Percentiles rank a stretch among this genome's conserved stretches.
Conservation (phyloP, 805 yeast species). For the Wickerhamiella alocasiicola region DNA sequence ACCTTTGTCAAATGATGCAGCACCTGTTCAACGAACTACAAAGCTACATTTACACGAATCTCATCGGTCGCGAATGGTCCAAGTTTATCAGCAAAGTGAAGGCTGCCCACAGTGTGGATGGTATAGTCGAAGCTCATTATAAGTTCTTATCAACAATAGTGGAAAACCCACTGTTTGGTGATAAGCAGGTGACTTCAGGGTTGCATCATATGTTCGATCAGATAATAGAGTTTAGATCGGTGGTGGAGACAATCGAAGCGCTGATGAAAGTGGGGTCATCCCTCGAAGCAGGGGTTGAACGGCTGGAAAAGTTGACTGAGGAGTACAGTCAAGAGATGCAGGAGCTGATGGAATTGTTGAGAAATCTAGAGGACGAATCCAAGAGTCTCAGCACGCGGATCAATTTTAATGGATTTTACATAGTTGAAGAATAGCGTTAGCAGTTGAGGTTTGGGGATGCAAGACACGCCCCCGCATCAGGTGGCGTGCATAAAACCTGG, state of each 20-base stretch:
- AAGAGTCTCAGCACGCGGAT: slow-evolving; percentile 27
- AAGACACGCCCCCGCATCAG: neutral
- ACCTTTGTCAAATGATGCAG: slow-evolving; percentile 24
- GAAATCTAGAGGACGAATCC: slow-evolving; percentile 26
- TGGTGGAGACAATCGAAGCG: slow-evolving; percentile 9
- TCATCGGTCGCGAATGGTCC: slow-evolving; percentile 30
- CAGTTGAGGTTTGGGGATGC: neutral
- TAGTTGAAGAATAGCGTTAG: neutral
- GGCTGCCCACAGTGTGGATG: slow-evolving; percentile 26
- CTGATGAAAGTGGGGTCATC: slow-evolving; percentile 12
- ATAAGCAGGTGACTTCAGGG: slow-evolving; percentile 22
- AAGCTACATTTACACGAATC: slow-evolving; percentile 28
- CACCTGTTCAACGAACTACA: slow-evolving; percentile 28
- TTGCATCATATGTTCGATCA: slow-evolving; percentile 26
- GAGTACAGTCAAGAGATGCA: slow-evolving; percentile 20
- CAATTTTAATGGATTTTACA: slow-evolving; percentile 28
- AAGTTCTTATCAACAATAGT: slow-evolving; percentile 24
- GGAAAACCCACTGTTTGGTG: slow-evolving; percentile 26
- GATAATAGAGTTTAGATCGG: slow-evolving; percentile 21
- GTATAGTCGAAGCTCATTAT: slow-evolving; percentile 26
- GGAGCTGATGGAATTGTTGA: slow-evolving; percentile 22
- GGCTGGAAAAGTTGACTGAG: slow-evolving; percentile 7
- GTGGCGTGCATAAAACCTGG: slow-evolving; percentile 6
- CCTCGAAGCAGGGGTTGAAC: neutral
- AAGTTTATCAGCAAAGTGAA: neutral